Evolutionary conservation across 2,329 filamentous ascomycete species (phyloP), one percentile per base, ranked within the genome.

Genomic region (Phyllosticta paracitricarpa): DNA sequence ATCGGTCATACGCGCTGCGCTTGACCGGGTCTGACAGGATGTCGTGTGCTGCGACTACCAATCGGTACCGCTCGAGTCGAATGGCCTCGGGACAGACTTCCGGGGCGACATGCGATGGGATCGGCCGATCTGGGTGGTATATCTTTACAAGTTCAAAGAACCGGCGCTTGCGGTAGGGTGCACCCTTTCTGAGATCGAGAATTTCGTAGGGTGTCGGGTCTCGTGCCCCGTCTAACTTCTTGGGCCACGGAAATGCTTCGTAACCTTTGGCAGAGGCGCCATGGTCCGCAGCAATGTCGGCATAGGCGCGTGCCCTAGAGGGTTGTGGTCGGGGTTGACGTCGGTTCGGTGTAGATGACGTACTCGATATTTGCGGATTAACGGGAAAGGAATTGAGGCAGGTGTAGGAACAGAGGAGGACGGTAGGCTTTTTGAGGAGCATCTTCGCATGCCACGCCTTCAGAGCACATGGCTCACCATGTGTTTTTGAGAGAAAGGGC

Each of bases 61-160:
- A 83, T 33, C 89, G 87, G 75, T 97, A 99, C 56, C 94, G 88
- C 70, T 97, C 90, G n/a, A 94, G 79, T 64, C 88, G 87, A 30
- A 83, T 81, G 26, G 83, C 75, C 22, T 82, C 80, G 0, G 89
- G 78, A 19, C 60, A 62, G 30, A 55, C 1, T 12, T 89, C 71
- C 7, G 75, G 66, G 28, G 33, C 40, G 25, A 61, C 25, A 26
- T 63, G 53, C 57, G 54, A 54, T 72, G 24, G 75, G 65, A 17
- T 71, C 64, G 74, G 78, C 63, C 83, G 84, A 73, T 99, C 94
- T 0, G 94, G 94, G 71, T 99, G 94, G 77, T 99, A 99, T 55
- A 95, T 80, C 78, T 97, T 99, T 62, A 96, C 94, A 58, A 99
- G 84, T 70, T 93, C 83, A 74, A 95, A 94, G 80, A 91, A 99